Evolutionary conservation across 257 asterid genomes (phyloP).

Genomic region (Solanum ossicruentum): DNA sequence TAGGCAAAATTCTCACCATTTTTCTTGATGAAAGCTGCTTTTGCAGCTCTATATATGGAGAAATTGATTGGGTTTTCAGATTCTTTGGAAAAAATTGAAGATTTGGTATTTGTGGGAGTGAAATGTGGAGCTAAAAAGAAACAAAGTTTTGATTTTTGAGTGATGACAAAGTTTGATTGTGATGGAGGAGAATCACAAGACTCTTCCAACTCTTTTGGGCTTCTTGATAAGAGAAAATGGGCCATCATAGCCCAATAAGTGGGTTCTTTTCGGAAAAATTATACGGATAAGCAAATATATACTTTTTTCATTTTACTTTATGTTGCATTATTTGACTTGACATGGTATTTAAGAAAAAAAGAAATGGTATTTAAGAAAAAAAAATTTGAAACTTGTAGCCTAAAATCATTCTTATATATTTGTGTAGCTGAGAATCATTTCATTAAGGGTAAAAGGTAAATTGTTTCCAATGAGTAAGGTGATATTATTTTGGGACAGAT

Average conservation of each 20-base stretch:
- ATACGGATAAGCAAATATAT: too few relatives aligned
- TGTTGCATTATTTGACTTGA: rapidly evolving
- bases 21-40: background rate
- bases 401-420: too few relatives aligned
- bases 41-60: background rate
- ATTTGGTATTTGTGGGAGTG: background rate
- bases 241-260: background rate
- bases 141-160: background rate
- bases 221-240: background rate
- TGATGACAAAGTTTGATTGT: background rate
- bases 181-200: background rate
- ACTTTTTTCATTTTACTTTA: too few relatives aligned
- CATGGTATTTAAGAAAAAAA: too few relatives aligned
- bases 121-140: background rate
- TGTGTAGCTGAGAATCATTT: too few relatives aligned
- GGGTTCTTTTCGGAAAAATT: too few relatives aligned
- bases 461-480: too few relatives aligned
- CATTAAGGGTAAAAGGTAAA: too few relatives aligned
- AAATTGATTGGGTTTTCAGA: background rate
- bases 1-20: conserved; percentile 65
- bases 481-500: too few relatives aligned
- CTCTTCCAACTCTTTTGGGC: background rate
- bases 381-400: too few relatives aligned
- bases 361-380: too few relatives aligned
- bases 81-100: background rate